phyloP scores from a whole-genome alignment of 345 rosid genomes.

The Citrus medica region DNA sequence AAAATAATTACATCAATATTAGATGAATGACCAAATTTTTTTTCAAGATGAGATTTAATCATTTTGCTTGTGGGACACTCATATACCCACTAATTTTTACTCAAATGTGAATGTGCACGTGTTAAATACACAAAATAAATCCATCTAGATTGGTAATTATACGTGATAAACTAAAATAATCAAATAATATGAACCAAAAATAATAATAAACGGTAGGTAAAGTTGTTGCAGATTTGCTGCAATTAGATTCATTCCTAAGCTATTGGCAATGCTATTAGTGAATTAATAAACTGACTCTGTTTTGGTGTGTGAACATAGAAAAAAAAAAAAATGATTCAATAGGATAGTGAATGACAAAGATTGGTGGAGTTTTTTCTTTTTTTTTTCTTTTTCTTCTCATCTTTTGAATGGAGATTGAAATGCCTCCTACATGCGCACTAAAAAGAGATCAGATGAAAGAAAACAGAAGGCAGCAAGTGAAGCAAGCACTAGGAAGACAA shows the following conservation, averaged over 20 bases:
- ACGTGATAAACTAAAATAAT: not conserved
- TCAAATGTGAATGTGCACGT: not conserved
- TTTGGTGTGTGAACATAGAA: not conserved
- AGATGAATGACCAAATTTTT: not conserved
- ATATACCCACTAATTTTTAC: not conserved
- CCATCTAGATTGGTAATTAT: not conserved
- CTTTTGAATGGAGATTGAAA: not conserved
- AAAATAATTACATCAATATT: not conserved
- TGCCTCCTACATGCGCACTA: constrained; percentile 29
- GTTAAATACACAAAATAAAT: not conserved
- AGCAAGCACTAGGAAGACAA: not conserved
- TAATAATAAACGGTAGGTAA: constrained; percentile 5
- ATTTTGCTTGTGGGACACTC: not conserved
- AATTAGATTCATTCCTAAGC: not conserved
- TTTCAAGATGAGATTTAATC: not conserved
- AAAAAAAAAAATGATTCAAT: not conserved
- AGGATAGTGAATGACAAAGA: constrained; percentile 3
- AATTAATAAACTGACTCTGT: not conserved
- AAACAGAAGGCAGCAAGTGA: not conserved
- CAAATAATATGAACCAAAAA: not conserved
- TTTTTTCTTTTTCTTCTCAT: too few relatives aligned
- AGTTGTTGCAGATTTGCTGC: constrained; percentile 6
- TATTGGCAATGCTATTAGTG: not conserved
- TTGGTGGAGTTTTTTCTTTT: constrained; percentile 1
- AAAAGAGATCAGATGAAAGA: not conserved